A percentile compares a stretch with the other conserved stretches of the same genome.
These are phyloP conservation scores for Nicotiana knightiana DNA, from an alignment of 257 asterid genomes.

Conservation along the genomic window DNA sequence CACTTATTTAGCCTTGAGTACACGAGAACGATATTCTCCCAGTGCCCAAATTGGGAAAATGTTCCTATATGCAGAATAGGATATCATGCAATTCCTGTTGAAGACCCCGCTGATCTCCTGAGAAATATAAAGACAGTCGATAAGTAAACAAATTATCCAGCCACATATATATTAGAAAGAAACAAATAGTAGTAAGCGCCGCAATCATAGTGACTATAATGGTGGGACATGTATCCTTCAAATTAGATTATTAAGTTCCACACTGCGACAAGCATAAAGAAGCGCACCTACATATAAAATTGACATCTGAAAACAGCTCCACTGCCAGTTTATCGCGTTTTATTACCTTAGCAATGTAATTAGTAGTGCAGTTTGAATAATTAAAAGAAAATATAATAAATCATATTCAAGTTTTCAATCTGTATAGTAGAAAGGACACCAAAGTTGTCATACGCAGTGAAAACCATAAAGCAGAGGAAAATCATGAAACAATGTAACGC, in stretches of 20 bases:
- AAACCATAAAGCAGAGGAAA: neutral
- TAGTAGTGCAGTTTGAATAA: neutral
- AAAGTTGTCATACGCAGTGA: neutral
- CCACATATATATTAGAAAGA: neutral
- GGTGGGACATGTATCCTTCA: neutral
- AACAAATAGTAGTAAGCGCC: neutral
- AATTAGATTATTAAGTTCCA: neutral
- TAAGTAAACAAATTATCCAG: neutral
- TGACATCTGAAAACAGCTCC: neutral
- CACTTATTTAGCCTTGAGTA: constrained; percentile 38
- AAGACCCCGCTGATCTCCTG: constrained; percentile 95
- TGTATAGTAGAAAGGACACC: neutral
- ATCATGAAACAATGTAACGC: neutral
- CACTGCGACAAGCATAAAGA: neutral
- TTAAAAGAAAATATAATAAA: neutral
- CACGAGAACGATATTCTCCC: constrained; percentile 60
- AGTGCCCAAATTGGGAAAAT: constrained; percentile 96
- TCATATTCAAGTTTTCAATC: neutral
- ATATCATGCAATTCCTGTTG: constrained; percentile 85
- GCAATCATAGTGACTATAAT: neutral
- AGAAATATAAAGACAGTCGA: neutral
- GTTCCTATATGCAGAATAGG: constrained; percentile 84
- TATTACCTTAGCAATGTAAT: neutral
- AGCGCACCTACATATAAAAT: neutral
- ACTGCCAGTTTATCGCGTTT: neutral